These are phyloP conservation scores for Neltuma alba DNA, from an alignment of 306 rosid genomes.

Conservation along the genomic window DNA sequence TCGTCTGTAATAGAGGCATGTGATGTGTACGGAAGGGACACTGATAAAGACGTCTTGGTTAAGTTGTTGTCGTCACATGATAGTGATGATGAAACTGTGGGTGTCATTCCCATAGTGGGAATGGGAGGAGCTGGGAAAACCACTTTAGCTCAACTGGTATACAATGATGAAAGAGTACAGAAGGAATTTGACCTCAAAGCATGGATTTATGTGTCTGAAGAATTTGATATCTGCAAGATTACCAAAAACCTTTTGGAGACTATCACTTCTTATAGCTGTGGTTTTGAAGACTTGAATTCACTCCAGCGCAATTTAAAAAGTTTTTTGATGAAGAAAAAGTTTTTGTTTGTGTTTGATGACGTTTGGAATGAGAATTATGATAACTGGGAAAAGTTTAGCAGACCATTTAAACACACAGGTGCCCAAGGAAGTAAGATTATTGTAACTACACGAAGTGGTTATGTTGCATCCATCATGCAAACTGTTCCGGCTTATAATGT, in stretches of 20 bases:
- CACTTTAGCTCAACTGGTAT: slow-evolving; percentile 31
- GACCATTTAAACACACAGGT: slow-evolving; percentile 41
- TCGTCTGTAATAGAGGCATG: slow-evolving; percentile 19
- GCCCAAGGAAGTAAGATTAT: slow-evolving; percentile 44
- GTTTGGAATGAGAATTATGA: slow-evolving; percentile 28
- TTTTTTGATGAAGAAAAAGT: background rate
- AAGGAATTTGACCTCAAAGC: slow-evolving; percentile 13
- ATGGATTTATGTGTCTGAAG: slow-evolving; percentile 31
- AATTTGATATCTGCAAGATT: slow-evolving; percentile 19
- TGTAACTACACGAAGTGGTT: slow-evolving; percentile 40
- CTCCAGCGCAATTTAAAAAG: background rate
- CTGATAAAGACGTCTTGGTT: background rate
- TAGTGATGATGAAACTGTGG: background rate
- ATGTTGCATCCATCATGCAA: slow-evolving; percentile 49
- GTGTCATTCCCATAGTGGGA: slow-evolving; percentile 35
- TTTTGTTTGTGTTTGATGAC: slow-evolving; percentile 1
- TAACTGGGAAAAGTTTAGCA: slow-evolving; percentile 40
- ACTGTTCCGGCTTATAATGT: slow-evolving; percentile 38
- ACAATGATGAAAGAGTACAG: slow-evolving; percentile 20
- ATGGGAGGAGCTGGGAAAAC: slow-evolving; percentile 43
- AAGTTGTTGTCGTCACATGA: background rate
- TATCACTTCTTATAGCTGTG: background rate
- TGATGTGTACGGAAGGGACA: slow-evolving; percentile 26
- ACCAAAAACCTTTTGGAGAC: background rate
- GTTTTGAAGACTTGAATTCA: background rate